Evolutionary conservation across 2,329 filamentous ascomycete genomes (phyloP).

Genomic region (Nemania bipapillata): DNA sequence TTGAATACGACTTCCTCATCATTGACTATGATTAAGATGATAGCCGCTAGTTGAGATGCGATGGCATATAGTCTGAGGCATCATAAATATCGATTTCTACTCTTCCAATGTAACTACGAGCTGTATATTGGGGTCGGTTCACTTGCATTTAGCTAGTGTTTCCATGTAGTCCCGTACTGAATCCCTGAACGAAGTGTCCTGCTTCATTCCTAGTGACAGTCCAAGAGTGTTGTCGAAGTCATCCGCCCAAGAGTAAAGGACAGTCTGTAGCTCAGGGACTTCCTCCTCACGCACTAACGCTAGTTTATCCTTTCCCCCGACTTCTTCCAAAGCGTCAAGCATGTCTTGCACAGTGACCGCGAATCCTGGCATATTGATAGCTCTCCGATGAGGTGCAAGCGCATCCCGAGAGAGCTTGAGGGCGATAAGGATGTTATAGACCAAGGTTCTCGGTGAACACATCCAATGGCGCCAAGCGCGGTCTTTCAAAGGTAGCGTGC

Average conservation of each 20-base stretch:
- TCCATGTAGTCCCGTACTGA: slow-evolving; percentile 17
- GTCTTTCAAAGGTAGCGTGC: slow-evolving; percentile 14
- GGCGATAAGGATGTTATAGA: slow-evolving; percentile 9
- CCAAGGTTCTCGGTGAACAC: slow-evolving; percentile 14
- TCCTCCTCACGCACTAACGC: slow-evolving; percentile 11
- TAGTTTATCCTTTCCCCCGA: slow-evolving; percentile 11
- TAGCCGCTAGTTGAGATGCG: not conserved
- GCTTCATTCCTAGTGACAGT: slow-evolving; percentile 19
- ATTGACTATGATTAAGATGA: not conserved
- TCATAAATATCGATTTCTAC: not conserved
- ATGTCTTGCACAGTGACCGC: slow-evolving; percentile 20
- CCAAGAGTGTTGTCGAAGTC: slow-evolving; percentile 13
- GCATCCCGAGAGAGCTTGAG: slow-evolving; percentile 18
- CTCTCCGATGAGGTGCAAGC: slow-evolving; percentile 15
- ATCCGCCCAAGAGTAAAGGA: slow-evolving; percentile 18
- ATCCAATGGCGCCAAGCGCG: slow-evolving; percentile 21
- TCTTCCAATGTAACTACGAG: too few relatives aligned
- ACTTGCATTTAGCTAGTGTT: slow-evolving; percentile 5
- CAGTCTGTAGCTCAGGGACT: not conserved
- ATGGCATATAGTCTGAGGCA: not conserved
- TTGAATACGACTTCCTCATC: not conserved
- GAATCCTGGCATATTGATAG: slow-evolving; percentile 19
- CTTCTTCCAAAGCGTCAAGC: slow-evolving; percentile 10
- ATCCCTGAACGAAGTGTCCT: slow-evolving; percentile 17
- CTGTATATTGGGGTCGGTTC: too few relatives aligned